Base-by-base conservation (phyloP, 192 early-diverging fungal genomes). In the Backusella psychrophila region DNA sequence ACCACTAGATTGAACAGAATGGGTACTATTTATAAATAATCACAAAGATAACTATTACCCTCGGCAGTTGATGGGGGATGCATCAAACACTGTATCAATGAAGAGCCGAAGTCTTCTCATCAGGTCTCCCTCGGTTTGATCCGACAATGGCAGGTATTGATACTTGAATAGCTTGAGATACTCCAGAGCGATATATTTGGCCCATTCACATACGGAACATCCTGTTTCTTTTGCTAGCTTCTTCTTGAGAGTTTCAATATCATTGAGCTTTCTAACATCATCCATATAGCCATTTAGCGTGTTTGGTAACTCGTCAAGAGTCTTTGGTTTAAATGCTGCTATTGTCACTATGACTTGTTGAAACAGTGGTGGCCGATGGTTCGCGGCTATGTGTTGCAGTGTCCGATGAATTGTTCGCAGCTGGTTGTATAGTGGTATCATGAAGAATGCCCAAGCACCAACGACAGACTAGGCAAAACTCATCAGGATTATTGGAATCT, bases 31-130 rank as follows among this genome's bases (percentile, higher is more conserved):
- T 35, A 49, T 33, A 71, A 52, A 73, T 73, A 38, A 73, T 6
- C 11, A 73, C 17, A 23, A 73, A 34, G 34, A 59, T 73, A 73
- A 59, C 35, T 19, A 56, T 59, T 56, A 73, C 71, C 52, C 71
- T 73, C 71, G 23, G n/a, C 71, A 73, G 1, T 53, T 6, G 12
- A 73, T 73, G 19, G 49, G 33, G 7, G 71, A 73, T n/a, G 49
- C 3, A 19, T 73, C 46, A 36, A 73, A 73, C 7, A 35, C 34
- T 1, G 53, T 73, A 38, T 59, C 71, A 9, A 73, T 36, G 38
- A 73, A 73, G 7, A 44, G 15, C 71, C 71, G 59, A 0, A 73
- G 34, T 53, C 52, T 31, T 56, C 52, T 9, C 44, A 73, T 49
- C 26, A 73, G 38, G n/a, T 59, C 71, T 2, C 71, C 72, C 53